Conservation (phyloP, 441 rosid species). For the Rhodomyrtus psidioides region DNA sequence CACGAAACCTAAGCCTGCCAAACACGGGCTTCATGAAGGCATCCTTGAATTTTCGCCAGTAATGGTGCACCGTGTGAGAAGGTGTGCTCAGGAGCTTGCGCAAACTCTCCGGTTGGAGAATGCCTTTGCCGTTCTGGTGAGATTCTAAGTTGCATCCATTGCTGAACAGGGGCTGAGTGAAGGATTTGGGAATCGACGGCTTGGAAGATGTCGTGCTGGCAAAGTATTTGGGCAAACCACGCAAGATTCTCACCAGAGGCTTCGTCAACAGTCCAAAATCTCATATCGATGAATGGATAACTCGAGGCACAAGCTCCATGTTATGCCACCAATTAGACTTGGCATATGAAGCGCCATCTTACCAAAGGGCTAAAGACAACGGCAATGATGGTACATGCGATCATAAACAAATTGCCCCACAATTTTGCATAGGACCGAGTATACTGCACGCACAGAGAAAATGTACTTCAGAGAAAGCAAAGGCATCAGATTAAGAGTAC, state of each 20-base stretch:
- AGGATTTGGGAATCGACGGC: background rate
- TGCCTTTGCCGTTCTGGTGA: background rate
- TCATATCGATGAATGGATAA: background rate
- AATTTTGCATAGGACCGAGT: background rate
- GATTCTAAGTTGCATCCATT: background rate
- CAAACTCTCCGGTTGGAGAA: background rate
- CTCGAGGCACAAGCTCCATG: background rate
- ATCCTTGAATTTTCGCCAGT: background rate
- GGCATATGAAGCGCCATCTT: background rate
- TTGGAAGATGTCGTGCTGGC: background rate
- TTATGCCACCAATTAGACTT: background rate
- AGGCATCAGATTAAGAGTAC: background rate
- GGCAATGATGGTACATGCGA: no score
- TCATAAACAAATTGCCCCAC: background rate
- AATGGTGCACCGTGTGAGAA: background rate
- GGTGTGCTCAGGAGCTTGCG: background rate
- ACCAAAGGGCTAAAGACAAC: background rate
- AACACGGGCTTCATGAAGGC: background rate
- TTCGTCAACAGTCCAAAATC: background rate
- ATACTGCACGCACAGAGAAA: background rate
- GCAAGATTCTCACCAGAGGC: background rate
- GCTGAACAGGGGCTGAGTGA: background rate
- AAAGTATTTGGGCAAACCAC: background rate
- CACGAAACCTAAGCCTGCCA: background rate
- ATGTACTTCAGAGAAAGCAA: background rate